phyloP scores from a whole-genome alignment of 371 early-diverging fungal genomes.

The Mortierella sp. region DNA sequence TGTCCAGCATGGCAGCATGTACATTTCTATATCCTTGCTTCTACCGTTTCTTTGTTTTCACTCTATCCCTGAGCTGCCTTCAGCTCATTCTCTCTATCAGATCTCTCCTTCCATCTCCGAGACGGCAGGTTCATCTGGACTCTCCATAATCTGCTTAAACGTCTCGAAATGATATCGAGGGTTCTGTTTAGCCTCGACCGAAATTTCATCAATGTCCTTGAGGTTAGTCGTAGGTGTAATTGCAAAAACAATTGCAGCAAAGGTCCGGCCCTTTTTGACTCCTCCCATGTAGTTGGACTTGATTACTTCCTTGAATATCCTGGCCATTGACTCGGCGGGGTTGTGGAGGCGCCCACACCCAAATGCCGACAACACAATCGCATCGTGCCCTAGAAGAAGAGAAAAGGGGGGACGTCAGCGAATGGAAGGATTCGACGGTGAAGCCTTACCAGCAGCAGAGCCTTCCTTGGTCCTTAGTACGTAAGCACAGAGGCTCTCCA shows the following conservation, averaged over 20 bases:
- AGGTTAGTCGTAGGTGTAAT: constrained; percentile 23
- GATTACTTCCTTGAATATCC: constrained; percentile 56
- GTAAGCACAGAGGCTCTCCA: not conserved
- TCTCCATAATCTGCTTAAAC: constrained; percentile 48
- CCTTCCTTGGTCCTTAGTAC: not conserved
- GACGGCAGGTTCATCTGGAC: constrained; percentile 17
- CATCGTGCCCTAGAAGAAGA: constrained; percentile 49
- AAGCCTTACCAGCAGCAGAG: not conserved
- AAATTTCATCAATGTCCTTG: constrained; percentile 18
- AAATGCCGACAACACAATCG: constrained; percentile 57
- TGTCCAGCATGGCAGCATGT: too few relatives aligned
- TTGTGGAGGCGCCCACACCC: constrained; percentile 58
- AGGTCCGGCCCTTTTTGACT: constrained; percentile 46
- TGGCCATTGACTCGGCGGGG: constrained; percentile 52
- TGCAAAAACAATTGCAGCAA: constrained; percentile 45
- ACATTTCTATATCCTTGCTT: too few relatives aligned
- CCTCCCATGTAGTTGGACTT: constrained; percentile 48
- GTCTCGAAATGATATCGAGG: constrained; percentile 33
- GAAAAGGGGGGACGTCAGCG: not conserved
- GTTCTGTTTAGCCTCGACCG: constrained; percentile 1
- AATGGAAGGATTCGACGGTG: not conserved
- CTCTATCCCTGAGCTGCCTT: too few relatives aligned
- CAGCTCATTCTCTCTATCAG: too few relatives aligned
- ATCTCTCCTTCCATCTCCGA: constrained; percentile 6
- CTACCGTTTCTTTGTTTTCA: too few relatives aligned